phyloP scores from a whole-genome alignment of 768 basidiomycete genomes.

The Mycena maculata region DNA sequence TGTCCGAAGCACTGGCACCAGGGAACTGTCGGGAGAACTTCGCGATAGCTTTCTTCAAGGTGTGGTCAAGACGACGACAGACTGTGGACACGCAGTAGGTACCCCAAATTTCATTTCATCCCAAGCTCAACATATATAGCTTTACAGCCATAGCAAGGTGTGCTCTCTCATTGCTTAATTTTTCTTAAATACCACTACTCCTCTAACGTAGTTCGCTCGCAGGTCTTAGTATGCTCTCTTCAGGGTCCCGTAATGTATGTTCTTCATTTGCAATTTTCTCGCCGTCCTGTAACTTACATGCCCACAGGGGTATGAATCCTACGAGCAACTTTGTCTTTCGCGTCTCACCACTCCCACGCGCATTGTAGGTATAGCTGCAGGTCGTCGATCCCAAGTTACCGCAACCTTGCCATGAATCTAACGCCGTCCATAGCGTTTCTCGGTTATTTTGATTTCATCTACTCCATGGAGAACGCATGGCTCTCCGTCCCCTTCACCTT shows the following conservation, averaged over 20 bases:
- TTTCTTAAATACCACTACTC: too few relatives aligned
- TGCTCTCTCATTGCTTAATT: too few relatives aligned
- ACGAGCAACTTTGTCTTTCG: not conserved
- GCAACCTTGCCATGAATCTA: too few relatives aligned
- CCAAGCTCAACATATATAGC: constrained; percentile 47
- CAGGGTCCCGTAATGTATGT: constrained; percentile 75
- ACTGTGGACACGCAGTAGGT: constrained; percentile 73
- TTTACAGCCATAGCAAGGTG: constrained; percentile 77
- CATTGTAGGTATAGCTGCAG: constrained; percentile 71
- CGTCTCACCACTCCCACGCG: not conserved
- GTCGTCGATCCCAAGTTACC: constrained; percentile 42
- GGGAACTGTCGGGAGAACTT: constrained; percentile 42
- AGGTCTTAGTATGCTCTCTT: constrained; percentile 75
- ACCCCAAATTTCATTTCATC: not conserved
- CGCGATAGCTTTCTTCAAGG: constrained; percentile 60
- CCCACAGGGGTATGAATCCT: constrained; percentile 55
- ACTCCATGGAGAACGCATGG: constrained; percentile 70
- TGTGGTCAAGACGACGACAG: constrained; percentile 65
- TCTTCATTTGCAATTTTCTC: not conserved
- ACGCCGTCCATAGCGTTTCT: constrained; percentile 70
- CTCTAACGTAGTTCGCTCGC: too few relatives aligned
- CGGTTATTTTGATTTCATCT: constrained; percentile 84
- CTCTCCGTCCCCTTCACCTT: constrained; percentile 76
- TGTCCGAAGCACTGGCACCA: constrained; percentile 49
- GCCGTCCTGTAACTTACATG: not conserved